These are phyloP conservation scores for Trypanosoma cruzi DNA, from an alignment of 208 protist genomes.

Conservation along the genomic window DNA sequence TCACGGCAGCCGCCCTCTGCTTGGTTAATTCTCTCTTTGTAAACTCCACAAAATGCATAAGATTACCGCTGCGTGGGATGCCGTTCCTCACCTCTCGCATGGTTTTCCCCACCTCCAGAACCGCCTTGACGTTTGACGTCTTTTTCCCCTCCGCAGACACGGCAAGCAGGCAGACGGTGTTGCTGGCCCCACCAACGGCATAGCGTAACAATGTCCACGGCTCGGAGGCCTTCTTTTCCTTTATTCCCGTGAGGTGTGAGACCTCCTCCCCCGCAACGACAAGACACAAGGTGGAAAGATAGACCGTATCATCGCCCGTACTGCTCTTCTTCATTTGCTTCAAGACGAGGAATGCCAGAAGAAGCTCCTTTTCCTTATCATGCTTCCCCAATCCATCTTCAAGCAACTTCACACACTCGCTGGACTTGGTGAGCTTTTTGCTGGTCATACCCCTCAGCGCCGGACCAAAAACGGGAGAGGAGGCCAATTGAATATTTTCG, in stretches of 20 bases:
- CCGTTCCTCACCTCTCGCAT: slow-evolving; percentile 60
- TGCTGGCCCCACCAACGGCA: slow-evolving; percentile 62
- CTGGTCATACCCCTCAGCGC: slow-evolving; percentile 45
- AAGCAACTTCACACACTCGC: slow-evolving; percentile 31
- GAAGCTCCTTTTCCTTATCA: slow-evolving; percentile 47
- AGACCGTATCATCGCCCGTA: slow-evolving; percentile 39
- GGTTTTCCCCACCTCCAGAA: slow-evolving; percentile 34
- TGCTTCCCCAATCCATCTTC: slow-evolving; percentile 43
- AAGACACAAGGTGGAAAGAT: slow-evolving; percentile 66
- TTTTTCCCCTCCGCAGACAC: slow-evolving; percentile 41
- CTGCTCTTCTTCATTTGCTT: slow-evolving; percentile 51
- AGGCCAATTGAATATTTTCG: slow-evolving; percentile 46
- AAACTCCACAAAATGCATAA: slow-evolving; percentile 77
- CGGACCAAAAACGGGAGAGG: slow-evolving; percentile 74
- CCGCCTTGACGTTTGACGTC: slow-evolving; percentile 17
- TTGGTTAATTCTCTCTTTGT: slow-evolving; percentile 60
- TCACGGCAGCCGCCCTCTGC: slow-evolving; percentile 46
- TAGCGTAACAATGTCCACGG: slow-evolving; percentile 68
- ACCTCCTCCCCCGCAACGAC: slow-evolving; percentile 45
- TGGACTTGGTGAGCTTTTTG: slow-evolving; percentile 39
- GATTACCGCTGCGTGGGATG: slow-evolving; percentile 75
- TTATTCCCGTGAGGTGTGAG: slow-evolving; percentile 48
- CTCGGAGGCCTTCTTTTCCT: slow-evolving; percentile 48
- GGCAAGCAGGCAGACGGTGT: slow-evolving; percentile 38
- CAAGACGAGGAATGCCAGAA: slow-evolving; percentile 69